Evolutionary conservation across 768 basidiomycete species (phyloP).

Genomic region (Cubamyces lactineus): DNA sequence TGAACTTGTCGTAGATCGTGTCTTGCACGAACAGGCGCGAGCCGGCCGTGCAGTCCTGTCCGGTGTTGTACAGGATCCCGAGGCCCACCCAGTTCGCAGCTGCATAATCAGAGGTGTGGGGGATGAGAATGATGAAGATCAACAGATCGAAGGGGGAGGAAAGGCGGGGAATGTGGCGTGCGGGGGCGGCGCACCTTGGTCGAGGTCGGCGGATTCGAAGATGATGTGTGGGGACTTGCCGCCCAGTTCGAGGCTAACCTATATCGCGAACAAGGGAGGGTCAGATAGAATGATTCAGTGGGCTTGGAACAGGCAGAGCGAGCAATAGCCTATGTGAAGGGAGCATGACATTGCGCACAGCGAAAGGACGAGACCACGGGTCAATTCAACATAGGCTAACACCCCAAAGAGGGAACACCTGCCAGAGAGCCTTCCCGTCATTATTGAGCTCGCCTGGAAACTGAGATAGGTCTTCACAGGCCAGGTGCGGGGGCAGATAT

Average conservation of each 20-base stretch:
- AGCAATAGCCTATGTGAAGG: no score
- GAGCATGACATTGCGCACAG: no score
- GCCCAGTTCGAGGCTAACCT: slow-evolving; percentile 92
- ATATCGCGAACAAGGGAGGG: not conserved
- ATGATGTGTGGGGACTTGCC: slow-evolving; percentile 91
- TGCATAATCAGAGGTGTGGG: not conserved
- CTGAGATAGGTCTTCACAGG: no score
- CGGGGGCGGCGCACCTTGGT: slow-evolving; percentile 57
- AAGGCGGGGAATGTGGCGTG: not conserved
- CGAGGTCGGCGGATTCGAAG: slow-evolving; percentile 89
- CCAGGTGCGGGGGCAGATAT: no score
- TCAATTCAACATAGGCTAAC: no score
- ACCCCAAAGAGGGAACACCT: no score
- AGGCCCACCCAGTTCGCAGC: slow-evolving; percentile 87
- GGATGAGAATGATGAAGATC: not conserved
- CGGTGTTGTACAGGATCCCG: slow-evolving; percentile 86
- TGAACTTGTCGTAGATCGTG: slow-evolving; percentile 82
- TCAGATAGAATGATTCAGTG: no score
- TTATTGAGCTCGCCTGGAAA: no score
- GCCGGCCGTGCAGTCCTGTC: slow-evolving; percentile 94
- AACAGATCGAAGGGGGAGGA: no score
- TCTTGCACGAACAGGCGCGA: slow-evolving; percentile 91
- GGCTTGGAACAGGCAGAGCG: no score
- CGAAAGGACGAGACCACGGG: no score
- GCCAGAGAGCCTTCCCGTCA: no score